A percentile compares a stretch with the other conserved stretches of the same genome.
These are phyloP conservation scores for Metrosideros polymorpha DNA, from an alignment of 441 rosid species.

Conservation along the genomic window DNA sequence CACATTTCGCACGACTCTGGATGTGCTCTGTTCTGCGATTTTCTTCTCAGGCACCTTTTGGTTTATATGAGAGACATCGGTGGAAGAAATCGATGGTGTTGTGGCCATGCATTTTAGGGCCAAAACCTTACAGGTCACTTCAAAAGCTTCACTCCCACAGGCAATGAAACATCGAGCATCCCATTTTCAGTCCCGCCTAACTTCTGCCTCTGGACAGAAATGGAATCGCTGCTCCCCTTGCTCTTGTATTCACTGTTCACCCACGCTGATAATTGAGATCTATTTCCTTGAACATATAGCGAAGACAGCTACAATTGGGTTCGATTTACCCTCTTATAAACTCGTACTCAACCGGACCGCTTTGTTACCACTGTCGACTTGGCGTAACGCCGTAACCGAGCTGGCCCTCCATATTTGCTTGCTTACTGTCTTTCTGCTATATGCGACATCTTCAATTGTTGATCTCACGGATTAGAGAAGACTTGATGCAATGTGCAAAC, in stretches of 20 bases:
- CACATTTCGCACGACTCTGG: background rate
- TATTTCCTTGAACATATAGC: background rate
- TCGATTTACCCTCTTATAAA: background rate
- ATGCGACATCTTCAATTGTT: background rate
- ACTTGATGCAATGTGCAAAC: background rate
- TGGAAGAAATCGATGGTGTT: background rate
- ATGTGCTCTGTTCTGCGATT: background rate
- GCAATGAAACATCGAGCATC: background rate
- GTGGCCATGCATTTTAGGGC: background rate
- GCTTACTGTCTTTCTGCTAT: background rate
- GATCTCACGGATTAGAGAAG: background rate
- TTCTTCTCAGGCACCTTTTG: background rate
- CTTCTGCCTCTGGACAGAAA: background rate
- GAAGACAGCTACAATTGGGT: background rate
- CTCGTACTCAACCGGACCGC: background rate
- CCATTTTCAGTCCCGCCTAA: background rate
- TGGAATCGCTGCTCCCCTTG: background rate
- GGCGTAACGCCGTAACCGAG: too few relatives aligned
- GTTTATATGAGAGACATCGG: background rate
- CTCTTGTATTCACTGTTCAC: background rate
- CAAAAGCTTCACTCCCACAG: background rate
- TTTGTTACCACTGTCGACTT: background rate
- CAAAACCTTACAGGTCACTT: background rate
- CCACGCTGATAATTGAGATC: background rate
- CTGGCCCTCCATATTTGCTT: background rate